These are phyloP conservation scores for Penicillium sclerotigenum DNA, from an alignment of 2,329 filamentous ascomycete species.

Conservation along the genomic window DNA sequence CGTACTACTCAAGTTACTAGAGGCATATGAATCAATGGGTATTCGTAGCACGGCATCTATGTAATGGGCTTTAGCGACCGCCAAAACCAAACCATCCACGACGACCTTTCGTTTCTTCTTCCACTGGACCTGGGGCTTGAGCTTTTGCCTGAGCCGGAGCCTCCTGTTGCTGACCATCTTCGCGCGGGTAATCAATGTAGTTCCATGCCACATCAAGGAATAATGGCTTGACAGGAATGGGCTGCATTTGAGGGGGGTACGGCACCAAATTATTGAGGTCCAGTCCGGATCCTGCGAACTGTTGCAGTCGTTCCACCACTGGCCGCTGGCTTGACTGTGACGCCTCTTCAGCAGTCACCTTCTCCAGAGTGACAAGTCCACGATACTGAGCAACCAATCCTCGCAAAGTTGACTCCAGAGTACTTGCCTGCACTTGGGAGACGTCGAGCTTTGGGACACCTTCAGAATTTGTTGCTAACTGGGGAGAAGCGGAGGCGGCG, in stretches of 20 bases:
- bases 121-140: not conserved
- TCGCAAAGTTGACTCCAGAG: conserved; percentile 61
- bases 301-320: conserved; percentile 69
- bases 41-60: not conserved
- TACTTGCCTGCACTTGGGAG: conserved; percentile 54
- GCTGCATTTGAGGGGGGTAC: conserved; percentile 78
- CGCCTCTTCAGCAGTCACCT: conserved; percentile 53
- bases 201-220: conserved; percentile 98
- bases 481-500: conserved; percentile 50
- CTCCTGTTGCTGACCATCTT: conserved; percentile 32
- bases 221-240: conserved; percentile 87
- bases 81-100: conserved; percentile 76
- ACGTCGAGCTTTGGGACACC: conserved; percentile 68
- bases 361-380: conserved; percentile 78
- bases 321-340: conserved; percentile 51
- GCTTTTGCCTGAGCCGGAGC: conserved; percentile 22
- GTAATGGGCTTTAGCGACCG: conserved; percentile 28
- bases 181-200: conserved; percentile 86
- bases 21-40: not conserved
- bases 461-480: conserved; percentile 39
- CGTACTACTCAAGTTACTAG: not conserved
- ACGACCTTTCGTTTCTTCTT: conserved; percentile 54
- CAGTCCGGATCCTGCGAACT: conserved; percentile 68
- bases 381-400: conserved; percentile 76
- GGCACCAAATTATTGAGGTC: conserved; percentile 78